Conservation (phyloP, 495 filamentous ascomycete genomes). For the Penicillium herquei region DNA sequence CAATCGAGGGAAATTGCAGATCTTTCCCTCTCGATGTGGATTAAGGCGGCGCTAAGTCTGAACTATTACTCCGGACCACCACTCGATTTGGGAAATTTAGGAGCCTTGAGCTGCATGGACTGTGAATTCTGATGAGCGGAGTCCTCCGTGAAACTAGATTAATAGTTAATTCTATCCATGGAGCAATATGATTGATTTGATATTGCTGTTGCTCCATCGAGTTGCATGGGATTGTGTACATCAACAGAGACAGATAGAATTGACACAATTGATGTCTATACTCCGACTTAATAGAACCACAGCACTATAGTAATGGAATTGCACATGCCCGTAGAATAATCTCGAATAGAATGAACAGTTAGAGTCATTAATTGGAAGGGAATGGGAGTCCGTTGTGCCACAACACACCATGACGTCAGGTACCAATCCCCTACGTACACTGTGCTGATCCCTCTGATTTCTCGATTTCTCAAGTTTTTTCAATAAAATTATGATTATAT, state of each 20-base stretch:
- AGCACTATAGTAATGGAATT: too few species aligned
- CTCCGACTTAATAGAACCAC: too few species aligned
- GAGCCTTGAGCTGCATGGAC: background rate
- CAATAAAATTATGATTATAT: background rate
- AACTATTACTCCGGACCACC: constrained; percentile 2
- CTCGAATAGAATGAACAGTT: too few species aligned
- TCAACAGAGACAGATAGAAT: too few species aligned
- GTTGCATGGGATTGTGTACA: too few species aligned
- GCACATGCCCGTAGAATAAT: too few species aligned
- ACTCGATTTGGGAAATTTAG: constrained; percentile 9
- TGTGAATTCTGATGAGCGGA: background rate
- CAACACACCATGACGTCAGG: constrained; percentile 3
- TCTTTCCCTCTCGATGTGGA: constrained; percentile 15
- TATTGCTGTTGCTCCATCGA: too few species aligned
- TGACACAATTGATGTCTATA: too few species aligned
- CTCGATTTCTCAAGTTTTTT: background rate
- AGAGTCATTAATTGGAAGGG: background rate
- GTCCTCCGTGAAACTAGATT: too few species aligned
- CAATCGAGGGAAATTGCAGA: constrained; percentile 8
- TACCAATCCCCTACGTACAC: background rate
- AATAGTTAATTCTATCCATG: too few species aligned
- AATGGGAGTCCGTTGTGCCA: constrained; percentile 1
- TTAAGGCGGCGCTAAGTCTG: constrained; percentile 3
- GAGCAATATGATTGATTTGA: too few species aligned
- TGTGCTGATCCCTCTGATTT: background rate